phyloP scores from a whole-genome alignment of 1,139 yeast genomes.

The Suzukiozyma palmioleophila region DNA sequence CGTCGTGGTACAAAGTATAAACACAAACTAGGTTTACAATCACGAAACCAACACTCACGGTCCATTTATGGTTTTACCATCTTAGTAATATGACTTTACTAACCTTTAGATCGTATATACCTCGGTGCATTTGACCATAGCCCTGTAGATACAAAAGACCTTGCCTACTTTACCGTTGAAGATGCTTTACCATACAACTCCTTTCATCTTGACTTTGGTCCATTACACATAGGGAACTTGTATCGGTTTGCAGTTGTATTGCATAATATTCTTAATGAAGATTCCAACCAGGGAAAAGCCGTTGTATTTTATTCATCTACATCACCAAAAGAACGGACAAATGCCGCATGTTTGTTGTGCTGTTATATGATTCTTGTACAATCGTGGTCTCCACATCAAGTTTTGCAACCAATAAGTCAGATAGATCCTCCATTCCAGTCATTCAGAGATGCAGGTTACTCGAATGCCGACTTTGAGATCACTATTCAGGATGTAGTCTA shows the following conservation, averaged over 20 bases:
- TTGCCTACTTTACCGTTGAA: constrained; percentile 88
- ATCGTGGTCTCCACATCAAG: constrained; percentile 98
- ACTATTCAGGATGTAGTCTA: constrained; percentile 93
- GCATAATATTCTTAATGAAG: constrained; percentile 86
- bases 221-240: constrained; percentile 85
- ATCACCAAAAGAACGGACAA: constrained; percentile 77
- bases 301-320: constrained; percentile 86
- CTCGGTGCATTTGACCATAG: constrained; percentile 82
- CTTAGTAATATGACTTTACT: constrained; percentile 11
- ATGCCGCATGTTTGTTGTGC: constrained; percentile 90
- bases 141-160: constrained; percentile 72
- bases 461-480: constrained; percentile 89
- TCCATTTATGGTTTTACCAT: too few species aligned
- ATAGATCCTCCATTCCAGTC: constrained; percentile 92
- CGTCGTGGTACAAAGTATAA: too few species aligned
- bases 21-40: too few species aligned
- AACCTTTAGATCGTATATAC: constrained; percentile 71
- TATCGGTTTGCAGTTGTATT: constrained; percentile 92
- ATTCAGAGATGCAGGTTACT: constrained; percentile 95
- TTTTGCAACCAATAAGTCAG: constrained; percentile 88
- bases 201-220: constrained; percentile 95
- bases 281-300: constrained; percentile 79
- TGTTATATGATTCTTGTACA: constrained; percentile 95
- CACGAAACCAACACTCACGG: too few species aligned
- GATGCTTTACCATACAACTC: constrained; percentile 88